Base-by-base conservation (phyloP, 2,329 filamentous ascomycete genomes). In the Lachnellula hyalina region DNA sequence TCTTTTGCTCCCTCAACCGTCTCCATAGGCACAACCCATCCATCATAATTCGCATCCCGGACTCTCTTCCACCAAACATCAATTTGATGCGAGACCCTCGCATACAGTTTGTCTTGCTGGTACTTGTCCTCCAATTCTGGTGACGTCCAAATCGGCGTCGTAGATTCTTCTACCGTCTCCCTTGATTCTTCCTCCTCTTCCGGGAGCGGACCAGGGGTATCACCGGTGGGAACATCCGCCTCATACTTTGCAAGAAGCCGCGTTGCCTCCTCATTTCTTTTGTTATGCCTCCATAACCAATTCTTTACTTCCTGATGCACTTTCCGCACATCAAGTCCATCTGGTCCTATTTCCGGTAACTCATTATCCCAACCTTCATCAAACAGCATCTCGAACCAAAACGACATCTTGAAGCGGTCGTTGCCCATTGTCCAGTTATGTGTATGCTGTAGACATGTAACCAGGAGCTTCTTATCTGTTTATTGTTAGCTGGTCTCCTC, bases 391-490 rank as follows among this genome's bases (percentile, higher is more conserved):
- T 83, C 81, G 53, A 80, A 81, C 83, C 84, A 87, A 57, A 87
- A 86, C 0, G 80, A 77, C 82, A 86, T 86, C 67, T 87, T 87
- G 68, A 86, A 86, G 36, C 84, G 74, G 63, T 86, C 83, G 62
- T 86, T 84, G 58, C 85, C 85, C 53, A 83, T 83, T 1, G 82
- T 84, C 82, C 84, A 86, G 67, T 87, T 87, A 61, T 86, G 83
- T 2, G 82, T 80, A 66, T 86, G 83, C 63, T 87, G 84, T 12
- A 87, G 70, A 2, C 81, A 82, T 0, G 83, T 86, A 2, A 87
- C 83, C 2, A 87, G 73, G 1, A 87, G 72, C 63, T 85, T 86
- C 61, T 87, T 86, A 68, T 83, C 82, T 85, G 57, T 36, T 50
- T 57, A 51, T 46, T 40, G 42, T 51, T 38, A 48, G 49, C 17